A percentile compares a stretch with the other conserved stretches of the same genome.
These are phyloP conservation scores for Fusarium austroafricanum DNA, from an alignment of 2,329 filamentous ascomycete species.

Conservation along the genomic window DNA sequence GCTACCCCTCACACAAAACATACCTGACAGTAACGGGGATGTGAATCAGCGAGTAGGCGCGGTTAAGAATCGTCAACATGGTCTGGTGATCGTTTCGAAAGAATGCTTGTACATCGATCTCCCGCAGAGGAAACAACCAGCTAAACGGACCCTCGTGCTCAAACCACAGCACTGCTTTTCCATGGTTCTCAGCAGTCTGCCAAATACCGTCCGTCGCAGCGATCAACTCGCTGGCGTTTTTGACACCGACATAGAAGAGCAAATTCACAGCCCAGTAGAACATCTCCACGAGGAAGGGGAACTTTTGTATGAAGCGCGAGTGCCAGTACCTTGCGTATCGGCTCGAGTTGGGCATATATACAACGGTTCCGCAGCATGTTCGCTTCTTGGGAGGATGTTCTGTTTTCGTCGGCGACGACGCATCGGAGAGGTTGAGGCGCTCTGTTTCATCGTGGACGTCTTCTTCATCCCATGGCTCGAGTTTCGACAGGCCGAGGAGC, in stretches of 20 bases:
- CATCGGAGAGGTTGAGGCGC: constrained; percentile 15
- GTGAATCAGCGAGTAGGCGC: constrained; percentile 69
- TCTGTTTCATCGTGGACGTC: constrained; percentile 40
- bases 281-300: constrained; percentile 77
- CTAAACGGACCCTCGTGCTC: constrained; percentile 63
- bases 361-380: constrained; percentile 60
- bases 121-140: constrained; percentile 64
- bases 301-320: constrained; percentile 72
- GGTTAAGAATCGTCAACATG: constrained; percentile 66
- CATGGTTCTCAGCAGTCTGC: constrained; percentile 66
- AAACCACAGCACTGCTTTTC: constrained; percentile 64
- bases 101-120: constrained; percentile 66
- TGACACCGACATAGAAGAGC: constrained; percentile 63
- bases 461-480: constrained; percentile 41
- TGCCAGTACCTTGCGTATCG: constrained; percentile 71
- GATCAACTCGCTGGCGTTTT: constrained; percentile 47
- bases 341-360: constrained; percentile 68
- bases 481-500: constrained; percentile 39
- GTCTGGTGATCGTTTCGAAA: constrained; percentile 65
- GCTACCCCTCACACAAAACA: neutral
- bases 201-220: constrained; percentile 59
- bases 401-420: constrained; percentile 38
- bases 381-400: constrained; percentile 60
- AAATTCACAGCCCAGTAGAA: constrained; percentile 78
- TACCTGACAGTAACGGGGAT: constrained; percentile 71